Base-by-base conservation (phyloP, 2,329 filamentous ascomycete genomes). In the Cladorrhinum sp. region DNA sequence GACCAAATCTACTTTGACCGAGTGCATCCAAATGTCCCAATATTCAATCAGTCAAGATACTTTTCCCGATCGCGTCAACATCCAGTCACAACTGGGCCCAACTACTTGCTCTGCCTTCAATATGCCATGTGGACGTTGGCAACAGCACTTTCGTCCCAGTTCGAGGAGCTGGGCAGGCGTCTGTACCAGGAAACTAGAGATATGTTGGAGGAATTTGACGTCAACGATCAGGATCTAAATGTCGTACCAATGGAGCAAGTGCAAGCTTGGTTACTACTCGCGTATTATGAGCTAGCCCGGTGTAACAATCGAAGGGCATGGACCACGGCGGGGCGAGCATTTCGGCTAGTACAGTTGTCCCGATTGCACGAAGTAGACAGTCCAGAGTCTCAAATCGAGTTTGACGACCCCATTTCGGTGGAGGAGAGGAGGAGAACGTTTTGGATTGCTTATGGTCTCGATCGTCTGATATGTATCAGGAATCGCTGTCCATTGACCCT, bases 241-340 rank as follows among this genome's bases (percentile, higher is more conserved):
- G 20, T 36, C 18, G 56, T 57, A 25, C 62, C 60, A 25, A 64
- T 61, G 38, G 70, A 66, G 57, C 66, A 62, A 45, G 61, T 68
- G 5, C 69, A 71, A 51, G 65, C 67, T 0, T 71, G 68, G 68
- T 58, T 71, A 1, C 51, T 71, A 3, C 22, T 71, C 3, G 60
- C 68, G 1, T 63, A 64, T 38, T 68, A 68, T 56, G 69, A 70
- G 58, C 60, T 70, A 38, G 57, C 64, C 9, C 59, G 66, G 3
- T 62, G 60, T 1, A 66, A 61, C 16, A 67, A 65, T 54, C 60
- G 65, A 12, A 60, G 67, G 0, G 68, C 60, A 1, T 78, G 70
- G 52, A 74, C 74, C 1, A 80, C 67, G 1, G 71, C 72, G 3
- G 76, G 67, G 0, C 76, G 71, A 0, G 72, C 70, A 8, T 74